Evolutionary conservation across 345 rosid genomes (phyloP), one percentile per base, ranked within the genome.

Genomic region (Adansonia digitata): DNA sequence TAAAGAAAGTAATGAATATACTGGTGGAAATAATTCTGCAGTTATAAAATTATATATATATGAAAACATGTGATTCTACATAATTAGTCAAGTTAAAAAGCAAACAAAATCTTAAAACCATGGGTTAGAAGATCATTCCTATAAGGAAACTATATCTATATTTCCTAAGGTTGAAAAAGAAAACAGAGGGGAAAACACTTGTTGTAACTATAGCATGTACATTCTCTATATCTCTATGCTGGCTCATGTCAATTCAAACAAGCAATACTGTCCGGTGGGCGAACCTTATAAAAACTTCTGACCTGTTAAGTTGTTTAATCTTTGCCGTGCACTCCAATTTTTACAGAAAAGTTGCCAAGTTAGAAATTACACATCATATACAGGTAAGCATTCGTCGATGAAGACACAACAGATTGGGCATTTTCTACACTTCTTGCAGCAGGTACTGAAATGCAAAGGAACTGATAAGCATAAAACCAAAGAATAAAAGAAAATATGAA

Each of bases 401-500:
- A 80, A 61, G 72, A 85, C 76, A 40, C 94, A 89, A 83, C 98
- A 94, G 68, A 92, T 86, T 2, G 98, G 98, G 74, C 98, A 92
- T 77, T 90, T 89, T 71, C 89, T 88, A 81, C 98, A 94, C 84
- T 86, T 94, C 67, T 85, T 92, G 9, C 86, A 91, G 85, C 98
- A 94, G 78, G 81, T 73, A 77, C 98, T 94, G 95, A 85, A 88
- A 59, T 37, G 75, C 17, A 42, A 66, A 20, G n/a, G 70, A 67
- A 75, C 22, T 56, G 35, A 77, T 76, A 5, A 71, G 77, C 75
- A 69, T 24, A 40, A 24, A 4, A 9, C 34, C 59, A 22, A 49
- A 66, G 22, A 14, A 40, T 40, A 20, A 4, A 39, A n/a, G 31
- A 31, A 31, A 61, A 64, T 64, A 40, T 11, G 31, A 20, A 61